These are phyloP conservation scores for Nakazawaea pomicola DNA, from an alignment of 805 yeast genomes.

Conservation along the genomic window DNA sequence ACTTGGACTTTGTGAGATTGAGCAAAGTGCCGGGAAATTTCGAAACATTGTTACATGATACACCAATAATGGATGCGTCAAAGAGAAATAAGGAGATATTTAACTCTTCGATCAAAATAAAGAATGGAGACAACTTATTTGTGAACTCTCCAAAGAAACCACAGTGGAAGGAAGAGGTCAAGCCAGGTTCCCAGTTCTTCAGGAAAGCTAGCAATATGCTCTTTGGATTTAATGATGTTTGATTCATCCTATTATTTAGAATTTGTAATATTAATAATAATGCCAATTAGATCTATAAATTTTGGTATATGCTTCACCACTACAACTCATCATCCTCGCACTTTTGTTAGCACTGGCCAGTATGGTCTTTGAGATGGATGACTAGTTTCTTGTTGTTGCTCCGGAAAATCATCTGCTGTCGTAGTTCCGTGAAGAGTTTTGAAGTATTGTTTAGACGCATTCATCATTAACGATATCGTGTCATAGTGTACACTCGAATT, in stretches of 20 bases:
- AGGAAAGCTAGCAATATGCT: conserved; percentile 9
- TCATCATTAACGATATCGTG: conserved; percentile 12
- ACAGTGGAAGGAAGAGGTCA: neutral
- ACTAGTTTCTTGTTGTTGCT: neutral
- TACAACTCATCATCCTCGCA: conserved; percentile 4
- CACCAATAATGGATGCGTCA: conserved; percentile 13
- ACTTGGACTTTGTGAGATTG: conserved; percentile 6
- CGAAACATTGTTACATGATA: conserved; percentile 7
- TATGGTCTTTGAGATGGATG: conserved; percentile 6
- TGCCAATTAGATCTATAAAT: neutral
- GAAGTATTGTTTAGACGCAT: conserved; percentile 3
- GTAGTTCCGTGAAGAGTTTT: neutral
- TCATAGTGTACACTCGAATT: conserved; percentile 11
- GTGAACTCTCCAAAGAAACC: conserved; percentile 17
- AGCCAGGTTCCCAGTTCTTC: neutral
- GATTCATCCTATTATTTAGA: neutral
- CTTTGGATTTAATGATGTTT: conserved; percentile 9
- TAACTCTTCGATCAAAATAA: conserved; percentile 26
- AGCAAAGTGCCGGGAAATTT: conserved; percentile 9
- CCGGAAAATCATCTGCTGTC: neutral
- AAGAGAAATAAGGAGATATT: conserved; percentile 13
- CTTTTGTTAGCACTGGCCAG: conserved; percentile 11
- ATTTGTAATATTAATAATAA: neutral
- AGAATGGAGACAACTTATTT: conserved; percentile 39
- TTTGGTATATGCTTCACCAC: neutral